phyloP scores from a whole-genome alignment of 768 basidiomycete genomes.

The Fomitopsis pulvina region DNA sequence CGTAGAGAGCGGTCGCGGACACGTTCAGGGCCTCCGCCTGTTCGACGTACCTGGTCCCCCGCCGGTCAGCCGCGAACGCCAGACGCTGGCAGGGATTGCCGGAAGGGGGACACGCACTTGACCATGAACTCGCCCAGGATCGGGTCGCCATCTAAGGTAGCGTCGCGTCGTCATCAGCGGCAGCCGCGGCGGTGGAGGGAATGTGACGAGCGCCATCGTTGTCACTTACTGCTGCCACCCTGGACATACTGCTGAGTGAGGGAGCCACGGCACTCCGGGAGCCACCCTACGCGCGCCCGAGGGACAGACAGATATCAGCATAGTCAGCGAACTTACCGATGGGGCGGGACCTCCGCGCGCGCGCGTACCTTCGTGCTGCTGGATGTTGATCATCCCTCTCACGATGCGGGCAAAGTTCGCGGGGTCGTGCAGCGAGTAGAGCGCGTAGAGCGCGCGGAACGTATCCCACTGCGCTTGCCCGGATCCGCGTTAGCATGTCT shows the following conservation, averaged over 20 bases:
- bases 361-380: conserved; percentile 51
- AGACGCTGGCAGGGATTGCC: background rate
- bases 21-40: conserved; percentile 43
- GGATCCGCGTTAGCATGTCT: background rate
- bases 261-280: conserved; percentile 58
- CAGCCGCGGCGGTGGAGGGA: background rate
- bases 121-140: conserved; percentile 61
- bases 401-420: conserved; percentile 52
- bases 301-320: background rate
- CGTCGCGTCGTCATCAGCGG: background rate
- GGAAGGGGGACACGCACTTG: conserved; percentile 33
- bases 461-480: conserved; percentile 48
- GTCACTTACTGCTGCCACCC: conserved; percentile 51
- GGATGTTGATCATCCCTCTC: conserved; percentile 61
- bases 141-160: conserved; percentile 60
- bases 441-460: conserved; percentile 52
- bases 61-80: background rate
- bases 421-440: conserved; percentile 61
- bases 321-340: background rate
- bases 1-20: conserved; percentile 43
- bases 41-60: conserved; percentile 37
- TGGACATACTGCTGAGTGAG: conserved; percentile 48
- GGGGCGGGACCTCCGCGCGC: background rate
- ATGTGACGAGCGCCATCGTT: background rate
- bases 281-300: conserved; percentile 39